Percentiles rank a stretch among this genome's conserved stretches.
Evolutionary conservation across 768 basidiomycete genomes (phyloP).

Genomic region (Mycena latifolia): DNA sequence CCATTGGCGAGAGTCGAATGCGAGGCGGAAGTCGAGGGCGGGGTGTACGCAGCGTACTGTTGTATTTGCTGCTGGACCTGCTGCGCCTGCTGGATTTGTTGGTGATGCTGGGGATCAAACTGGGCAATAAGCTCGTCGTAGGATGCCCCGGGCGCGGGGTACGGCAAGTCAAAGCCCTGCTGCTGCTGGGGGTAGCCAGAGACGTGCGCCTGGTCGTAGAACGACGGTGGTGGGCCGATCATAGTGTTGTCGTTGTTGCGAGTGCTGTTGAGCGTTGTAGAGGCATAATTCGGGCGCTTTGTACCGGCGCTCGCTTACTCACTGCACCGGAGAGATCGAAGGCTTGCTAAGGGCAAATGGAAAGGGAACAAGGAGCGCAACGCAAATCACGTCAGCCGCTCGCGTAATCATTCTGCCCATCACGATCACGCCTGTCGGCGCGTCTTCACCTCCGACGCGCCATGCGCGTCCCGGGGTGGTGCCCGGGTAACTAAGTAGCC

Average conservation of each 20-base stretch:
- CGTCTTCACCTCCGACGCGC: background rate
- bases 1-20: too few relatives aligned
- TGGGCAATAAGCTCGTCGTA: constrained; percentile 35
- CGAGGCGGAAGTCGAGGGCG: constrained; percentile 27
- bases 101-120: constrained; percentile 42
- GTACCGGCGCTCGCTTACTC: too few relatives aligned
- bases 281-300: too few relatives aligned
- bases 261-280: too few relatives aligned
- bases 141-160: constrained; percentile 34
- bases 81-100: constrained; percentile 1
- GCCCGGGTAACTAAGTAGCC: too few relatives aligned
- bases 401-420: background rate
- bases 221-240: constrained; percentile 67
- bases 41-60: constrained; percentile 33
- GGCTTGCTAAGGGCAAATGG: too few relatives aligned
- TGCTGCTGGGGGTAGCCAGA: too few relatives aligned
- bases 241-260: too few relatives aligned
- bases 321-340: too few relatives aligned
- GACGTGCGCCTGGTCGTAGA: constrained; percentile 67
- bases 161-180: constrained; percentile 27
- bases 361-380: background rate
- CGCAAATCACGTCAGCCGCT: constrained; percentile 2
- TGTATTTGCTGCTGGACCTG: too few relatives aligned
- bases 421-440: constrained; percentile 28
- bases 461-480: background rate